Conservation (phyloP, 208 protist species). For the Crithidia fasciculata region DNA sequence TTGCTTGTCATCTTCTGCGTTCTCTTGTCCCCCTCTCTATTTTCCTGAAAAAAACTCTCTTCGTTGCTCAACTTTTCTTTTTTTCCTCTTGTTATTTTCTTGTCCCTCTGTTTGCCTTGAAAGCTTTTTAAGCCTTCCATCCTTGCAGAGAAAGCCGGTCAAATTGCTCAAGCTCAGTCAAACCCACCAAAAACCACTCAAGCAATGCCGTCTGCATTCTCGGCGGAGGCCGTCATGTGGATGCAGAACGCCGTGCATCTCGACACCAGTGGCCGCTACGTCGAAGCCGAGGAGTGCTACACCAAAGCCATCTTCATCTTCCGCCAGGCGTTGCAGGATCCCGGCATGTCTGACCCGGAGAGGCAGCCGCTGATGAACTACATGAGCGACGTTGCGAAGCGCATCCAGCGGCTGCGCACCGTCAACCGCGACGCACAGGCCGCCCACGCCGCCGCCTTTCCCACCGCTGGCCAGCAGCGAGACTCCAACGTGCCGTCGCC, state of each 20-base stretch:
- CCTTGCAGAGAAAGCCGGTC: no score
- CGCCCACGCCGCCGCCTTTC: constrained; percentile 9
- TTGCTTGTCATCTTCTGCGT: not conserved
- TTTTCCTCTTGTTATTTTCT: constrained; percentile 3
- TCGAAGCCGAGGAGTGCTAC: constrained; percentile 80
- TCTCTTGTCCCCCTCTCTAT: not conserved
- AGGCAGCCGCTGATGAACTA: constrained; percentile 54
- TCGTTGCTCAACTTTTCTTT: not conserved
- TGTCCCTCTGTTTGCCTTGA: not conserved
- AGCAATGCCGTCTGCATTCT: constrained; percentile 19
- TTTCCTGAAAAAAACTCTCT: not conserved
- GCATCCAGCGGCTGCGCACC: constrained; percentile 54
- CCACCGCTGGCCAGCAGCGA: not conserved
- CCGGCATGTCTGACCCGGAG: constrained; percentile 38
- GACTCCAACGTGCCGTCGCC: constrained; percentile 2
- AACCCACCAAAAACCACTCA: no score
- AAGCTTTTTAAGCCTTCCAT: not conserved
- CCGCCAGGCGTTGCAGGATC: constrained; percentile 37
- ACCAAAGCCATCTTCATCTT: constrained; percentile 59
- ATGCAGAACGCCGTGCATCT: constrained; percentile 65
- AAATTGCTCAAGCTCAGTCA: no score
- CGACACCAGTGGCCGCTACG: constrained; percentile 47
- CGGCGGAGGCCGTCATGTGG: constrained; percentile 28
- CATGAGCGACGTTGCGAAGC: constrained; percentile 66
- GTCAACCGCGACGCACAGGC: constrained; percentile 14